Base-by-base conservation (phyloP, 2,329 filamentous ascomycete species). In the Phialocephala sp. region DNA sequence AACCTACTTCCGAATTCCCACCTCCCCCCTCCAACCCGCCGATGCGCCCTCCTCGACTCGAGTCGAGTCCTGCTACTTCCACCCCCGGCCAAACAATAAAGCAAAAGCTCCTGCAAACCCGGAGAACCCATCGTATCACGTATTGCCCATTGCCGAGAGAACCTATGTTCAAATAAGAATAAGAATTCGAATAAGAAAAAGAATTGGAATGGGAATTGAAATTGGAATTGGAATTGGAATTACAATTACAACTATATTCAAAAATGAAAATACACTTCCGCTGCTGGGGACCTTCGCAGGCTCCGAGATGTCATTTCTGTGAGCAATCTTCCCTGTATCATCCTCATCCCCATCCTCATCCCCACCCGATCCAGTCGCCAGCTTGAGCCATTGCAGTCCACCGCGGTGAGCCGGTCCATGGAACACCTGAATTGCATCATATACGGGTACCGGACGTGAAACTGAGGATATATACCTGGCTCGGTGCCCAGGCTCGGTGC, bases 391-490 rank as follows among this genome's bases (percentile, higher is more conserved):
- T 22, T 4, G 5, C 55, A 18, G 39, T 32, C 27, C 6, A 6
- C 27, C 3, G 27, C 35, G 55, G 37, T 57, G 55, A 37, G 35
- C 55, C n/a, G 55, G 55, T 39, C 55, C 35, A 3, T 57, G 55
- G 55, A 41, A 39, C 3, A 39, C 14, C 39, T 39, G 22, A 41
- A 36, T 15, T 57, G 6, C 35, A 35, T 12, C 52, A 35, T 56
- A 27, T 50, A 56, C 52, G 12, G 35, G 27, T 12, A 3, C 27
- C 27, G 27, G 27, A 32, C 6, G 6, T 6, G 27, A 32, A 32
- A 32, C 6, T 57, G 55, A 41, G 55, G 55, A 57, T 57, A 57
- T 57, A 57, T 24, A n/a, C 45, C 22, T 50, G 45, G 8, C 18
- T n/a, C n/a, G n/a, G n/a, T n/a, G n/a, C n/a, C 27, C 27, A 3